Base-by-base conservation (phyloP, 805 yeast genomes). In the Schwanniomyces polymorphus region DNA sequence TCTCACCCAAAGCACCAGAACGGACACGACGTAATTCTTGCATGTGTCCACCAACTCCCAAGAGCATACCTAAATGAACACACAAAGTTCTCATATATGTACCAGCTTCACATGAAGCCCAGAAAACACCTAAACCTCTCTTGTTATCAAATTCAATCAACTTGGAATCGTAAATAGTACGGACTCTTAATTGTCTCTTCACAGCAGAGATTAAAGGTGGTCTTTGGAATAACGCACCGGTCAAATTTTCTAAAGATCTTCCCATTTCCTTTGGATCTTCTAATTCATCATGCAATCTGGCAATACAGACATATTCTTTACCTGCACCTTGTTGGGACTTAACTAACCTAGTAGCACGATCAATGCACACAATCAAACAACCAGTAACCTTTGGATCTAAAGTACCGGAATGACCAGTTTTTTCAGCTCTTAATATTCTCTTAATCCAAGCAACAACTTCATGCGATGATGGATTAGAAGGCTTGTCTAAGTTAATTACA, bases 91-190 rank as follows among this genome's bases (percentile, higher is more conserved):
- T 88, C 97, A 94, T 94, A 76, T 94, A 94, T 51, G 99, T 94
- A 75, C 99, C 99, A 52, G 99, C 99, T 79, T 94, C 99, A 81
- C 99, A 94, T 37, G 96, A 88, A 50, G 98, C 99, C 99, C 99
- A 94, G 78, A 94, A 94, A 29, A 94, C 98, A 76, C 96, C 96
- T 53, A 94, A 80, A 60, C 94, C 92, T 73, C 98, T 86, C 75
- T 94, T 91, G 74, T 91, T 88, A 75, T 91, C 99, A 64, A 94
- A 94, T 75, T 94, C 99, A 62, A 94, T 84, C 67, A 94, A 79
- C 56, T 92, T 91, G 53, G 97, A 88, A 67, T 94, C 98, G 72
- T 94, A 94, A 66, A 94, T 91, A 55, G 97, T 94, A 75, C 99
- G 85, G 53, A 94, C 97, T 80, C 99, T 88, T 71, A 94, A 81